Conservation (phyloP, 2,329 filamentous ascomycete species). For the Exophiala spinifera region DNA sequence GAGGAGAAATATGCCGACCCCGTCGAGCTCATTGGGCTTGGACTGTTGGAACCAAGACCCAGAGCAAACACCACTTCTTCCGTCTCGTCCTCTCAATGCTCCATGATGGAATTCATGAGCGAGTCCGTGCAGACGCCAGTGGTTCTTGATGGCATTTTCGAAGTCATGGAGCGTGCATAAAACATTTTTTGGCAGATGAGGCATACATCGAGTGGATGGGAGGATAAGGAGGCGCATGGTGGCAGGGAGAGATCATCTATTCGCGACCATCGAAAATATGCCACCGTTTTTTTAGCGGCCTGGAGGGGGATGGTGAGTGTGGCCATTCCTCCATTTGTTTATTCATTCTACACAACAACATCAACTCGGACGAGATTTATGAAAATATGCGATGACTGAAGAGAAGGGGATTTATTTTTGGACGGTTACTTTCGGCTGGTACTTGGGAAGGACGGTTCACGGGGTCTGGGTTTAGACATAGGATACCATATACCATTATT, state of each 20-base stretch:
- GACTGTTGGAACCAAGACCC: conserved; percentile 45
- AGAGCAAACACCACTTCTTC: conserved; percentile 25
- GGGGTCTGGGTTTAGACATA: not conserved
- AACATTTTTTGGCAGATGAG: not conserved
- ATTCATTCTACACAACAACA: no score
- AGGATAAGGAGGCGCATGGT: not conserved
- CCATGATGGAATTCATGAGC: conserved; percentile 22
- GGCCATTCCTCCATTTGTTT: not conserved
- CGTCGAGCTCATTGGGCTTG: conserved; percentile 40
- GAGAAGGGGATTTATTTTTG: conserved; percentile 4
- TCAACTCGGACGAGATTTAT: conserved; percentile 1
- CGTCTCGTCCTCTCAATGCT: conserved; percentile 12
- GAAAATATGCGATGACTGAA: conserved; percentile 6
- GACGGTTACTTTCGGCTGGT: not conserved
- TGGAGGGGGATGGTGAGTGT: not conserved
- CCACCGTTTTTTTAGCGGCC: not conserved
- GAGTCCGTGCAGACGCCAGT: conserved; percentile 25
- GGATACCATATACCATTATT: not conserved
- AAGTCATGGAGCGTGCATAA: conserved; percentile 41
- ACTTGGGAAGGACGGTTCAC: not conserved
- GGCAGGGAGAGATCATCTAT: not conserved
- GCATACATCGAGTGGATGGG: not conserved
- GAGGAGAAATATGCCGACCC: conserved; percentile 42
- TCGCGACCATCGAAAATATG: not conserved
- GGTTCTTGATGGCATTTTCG: conserved; percentile 48